Evolutionary conservation across 73 alveolate species (phyloP).

Genomic region (Paramecium caudatum): DNA sequence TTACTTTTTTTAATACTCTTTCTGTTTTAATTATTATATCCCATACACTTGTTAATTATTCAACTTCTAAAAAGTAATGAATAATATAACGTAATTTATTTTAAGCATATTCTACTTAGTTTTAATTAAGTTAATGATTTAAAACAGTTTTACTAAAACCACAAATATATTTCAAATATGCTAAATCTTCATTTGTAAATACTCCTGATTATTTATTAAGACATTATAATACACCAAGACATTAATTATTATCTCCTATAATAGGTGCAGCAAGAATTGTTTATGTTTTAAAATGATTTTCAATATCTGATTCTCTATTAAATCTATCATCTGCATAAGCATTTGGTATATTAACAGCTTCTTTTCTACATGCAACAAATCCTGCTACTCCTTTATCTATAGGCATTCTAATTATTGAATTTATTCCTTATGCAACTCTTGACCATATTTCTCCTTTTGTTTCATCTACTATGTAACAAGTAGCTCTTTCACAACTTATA

Average conservation of each 20-base stretch:
- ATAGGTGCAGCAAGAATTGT: constrained; percentile 81
- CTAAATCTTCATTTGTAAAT: constrained; percentile 77
- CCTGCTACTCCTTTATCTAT: constrained; percentile 83
- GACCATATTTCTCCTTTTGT: constrained; percentile 87
- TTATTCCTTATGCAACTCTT: constrained; percentile 88
- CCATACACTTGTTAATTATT: not conserved
- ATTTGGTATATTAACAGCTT: constrained; percentile 76
- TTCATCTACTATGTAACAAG: constrained; percentile 86
- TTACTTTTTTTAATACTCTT: constrained; percentile 45
- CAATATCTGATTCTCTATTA: constrained; percentile 80
- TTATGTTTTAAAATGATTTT: constrained; percentile 76
- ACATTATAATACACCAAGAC: constrained; percentile 76
- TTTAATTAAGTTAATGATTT: not conserved
- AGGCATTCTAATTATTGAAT: constrained; percentile 80
- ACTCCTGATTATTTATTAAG: constrained; percentile 72
- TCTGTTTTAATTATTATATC: not conserved
- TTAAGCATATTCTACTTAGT: constrained; percentile 44
- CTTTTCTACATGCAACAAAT: constrained; percentile 75
- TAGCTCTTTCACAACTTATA: constrained; percentile 85
- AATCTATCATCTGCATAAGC: constrained; percentile 83
- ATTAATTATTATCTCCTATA: constrained; percentile 59
- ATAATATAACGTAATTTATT: constrained; percentile 60
- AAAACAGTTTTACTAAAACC: constrained; percentile 1
- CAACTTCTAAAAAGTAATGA: not conserved
- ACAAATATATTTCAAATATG: constrained; percentile 67